phyloP scores from a whole-genome alignment of 768 basidiomycete species.

The Butyriboletus loyo region DNA sequence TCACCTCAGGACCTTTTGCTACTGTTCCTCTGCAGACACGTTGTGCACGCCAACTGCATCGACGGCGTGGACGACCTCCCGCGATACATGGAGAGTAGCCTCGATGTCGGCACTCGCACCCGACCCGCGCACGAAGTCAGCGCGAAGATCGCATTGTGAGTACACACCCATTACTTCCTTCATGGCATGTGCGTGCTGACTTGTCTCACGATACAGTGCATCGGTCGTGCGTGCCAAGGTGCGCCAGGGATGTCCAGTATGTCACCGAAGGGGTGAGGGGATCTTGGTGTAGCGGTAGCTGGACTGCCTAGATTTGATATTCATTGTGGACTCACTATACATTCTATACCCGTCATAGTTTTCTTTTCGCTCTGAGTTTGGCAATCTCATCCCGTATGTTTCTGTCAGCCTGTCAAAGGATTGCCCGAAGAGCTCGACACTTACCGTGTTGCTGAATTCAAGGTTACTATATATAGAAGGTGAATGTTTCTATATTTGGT shows the following conservation, averaged over 20 bases:
- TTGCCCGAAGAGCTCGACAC: too few species aligned
- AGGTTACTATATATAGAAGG: not conserved
- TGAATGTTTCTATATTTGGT: not conserved
- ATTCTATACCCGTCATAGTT: constrained; percentile 13
- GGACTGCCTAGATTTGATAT: constrained; percentile 3
- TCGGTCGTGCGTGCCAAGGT: constrained; percentile 66
- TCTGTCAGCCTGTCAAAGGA: not conserved
- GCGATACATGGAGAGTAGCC: constrained; percentile 50
- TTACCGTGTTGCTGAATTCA: too few species aligned
- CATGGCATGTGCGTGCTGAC: not conserved
- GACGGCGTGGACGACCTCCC: constrained; percentile 65
- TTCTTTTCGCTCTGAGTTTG: not conserved
- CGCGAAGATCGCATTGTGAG: constrained; percentile 79
- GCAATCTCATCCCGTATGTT: not conserved
- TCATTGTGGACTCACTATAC: constrained; percentile 3
- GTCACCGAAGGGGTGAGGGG: constrained; percentile 59
- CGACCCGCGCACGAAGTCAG: constrained; percentile 46
- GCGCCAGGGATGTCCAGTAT: constrained; percentile 73
- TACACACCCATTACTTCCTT: not conserved
- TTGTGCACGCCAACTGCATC: constrained; percentile 78
- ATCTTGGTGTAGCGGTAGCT: not conserved
- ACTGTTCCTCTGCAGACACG: constrained; percentile 84
- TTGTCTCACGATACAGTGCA: constrained; percentile 43
- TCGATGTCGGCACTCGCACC: constrained; percentile 42
- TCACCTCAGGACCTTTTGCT: constrained; percentile 59